These are phyloP conservation scores for Annulohypoxylon maeteangense DNA, from an alignment of 495 filamentous ascomycete species.

Conservation along the genomic window DNA sequence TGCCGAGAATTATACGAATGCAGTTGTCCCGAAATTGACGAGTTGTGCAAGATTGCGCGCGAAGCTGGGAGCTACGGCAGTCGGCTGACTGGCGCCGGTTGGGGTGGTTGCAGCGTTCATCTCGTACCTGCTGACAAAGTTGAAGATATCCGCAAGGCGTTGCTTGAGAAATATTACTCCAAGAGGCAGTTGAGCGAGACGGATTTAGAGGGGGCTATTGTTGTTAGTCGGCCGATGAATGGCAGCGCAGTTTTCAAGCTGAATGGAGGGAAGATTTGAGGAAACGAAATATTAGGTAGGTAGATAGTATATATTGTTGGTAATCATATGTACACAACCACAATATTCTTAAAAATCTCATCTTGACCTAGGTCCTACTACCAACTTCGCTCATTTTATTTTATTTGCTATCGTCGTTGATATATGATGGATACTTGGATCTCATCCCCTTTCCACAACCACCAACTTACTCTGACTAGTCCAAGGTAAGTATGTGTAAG, in stretches of 20 bases:
- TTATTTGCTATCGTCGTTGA: too few species aligned
- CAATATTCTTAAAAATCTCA: too few species aligned
- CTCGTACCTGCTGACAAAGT: constrained; percentile 88
- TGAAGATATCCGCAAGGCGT: constrained; percentile 78
- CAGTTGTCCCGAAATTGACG: constrained; percentile 88
- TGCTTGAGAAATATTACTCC: constrained; percentile 85
- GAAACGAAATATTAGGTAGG: not conserved
- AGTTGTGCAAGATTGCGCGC: constrained; percentile 82
- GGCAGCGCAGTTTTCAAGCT: constrained; percentile 67
- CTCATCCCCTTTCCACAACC: too few species aligned
- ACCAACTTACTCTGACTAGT: too few species aligned
- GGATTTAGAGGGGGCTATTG: constrained; percentile 80
- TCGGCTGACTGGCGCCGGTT: constrained; percentile 91
- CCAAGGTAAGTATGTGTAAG: too few species aligned
- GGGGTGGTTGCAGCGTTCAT: constrained; percentile 97
- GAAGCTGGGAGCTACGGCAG: constrained; percentile 83
- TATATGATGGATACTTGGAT: too few species aligned
- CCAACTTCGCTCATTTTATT: not conserved
- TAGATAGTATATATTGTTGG: not conserved
- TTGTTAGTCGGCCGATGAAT: constrained; percentile 86
- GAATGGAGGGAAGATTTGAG: constrained; percentile 42
- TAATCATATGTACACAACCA: not conserved
- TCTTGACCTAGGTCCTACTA: too few species aligned
- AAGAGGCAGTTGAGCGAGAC: constrained; percentile 77
- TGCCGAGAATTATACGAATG: constrained; percentile 90